Evolutionary conservation across 2,329 filamentous ascomycete species (phyloP).

Genomic region (Diaporthe ilicicola): DNA sequence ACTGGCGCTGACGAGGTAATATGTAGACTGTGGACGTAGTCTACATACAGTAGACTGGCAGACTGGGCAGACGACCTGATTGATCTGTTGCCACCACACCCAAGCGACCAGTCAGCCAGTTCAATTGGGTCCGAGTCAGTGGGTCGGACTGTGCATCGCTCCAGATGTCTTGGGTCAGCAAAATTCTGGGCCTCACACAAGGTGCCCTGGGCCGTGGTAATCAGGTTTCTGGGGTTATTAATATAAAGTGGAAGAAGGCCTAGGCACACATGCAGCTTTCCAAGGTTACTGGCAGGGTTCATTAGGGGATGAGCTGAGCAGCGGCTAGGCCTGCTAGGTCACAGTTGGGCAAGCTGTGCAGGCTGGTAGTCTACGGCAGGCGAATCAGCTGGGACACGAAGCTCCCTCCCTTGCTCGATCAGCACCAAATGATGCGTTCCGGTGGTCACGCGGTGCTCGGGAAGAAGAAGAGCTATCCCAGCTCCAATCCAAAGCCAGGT

Average conservation of each 20-base stretch:
- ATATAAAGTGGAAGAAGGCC: background rate
- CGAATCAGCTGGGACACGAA: background rate
- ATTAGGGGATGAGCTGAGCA: too few species aligned
- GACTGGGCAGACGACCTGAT: background rate
- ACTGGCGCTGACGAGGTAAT: conserved; percentile 20
- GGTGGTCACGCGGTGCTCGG: conserved; percentile 20
- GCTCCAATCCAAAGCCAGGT: background rate
- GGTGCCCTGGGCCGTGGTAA: too few species aligned
- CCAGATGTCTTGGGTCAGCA: background rate
- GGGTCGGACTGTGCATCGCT: background rate
- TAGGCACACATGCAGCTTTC: background rate
- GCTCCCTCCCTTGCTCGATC: background rate
- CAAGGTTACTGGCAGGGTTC: background rate
- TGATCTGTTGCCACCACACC: background rate
- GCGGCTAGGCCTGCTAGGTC: background rate
- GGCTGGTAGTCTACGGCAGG: background rate
- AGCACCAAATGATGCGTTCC: background rate
- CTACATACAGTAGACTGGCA: too few species aligned
- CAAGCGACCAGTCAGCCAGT: background rate
- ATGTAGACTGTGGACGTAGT: background rate
- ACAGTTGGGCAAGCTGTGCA: background rate
- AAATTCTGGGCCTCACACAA: too few species aligned
- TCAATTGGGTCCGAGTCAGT: background rate
- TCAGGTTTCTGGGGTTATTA: background rate
- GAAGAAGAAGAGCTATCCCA: background rate